A percentile compares a stretch with the other conserved stretches of the same genome.
These are phyloP conservation scores for Aspergillus campestris DNA, from an alignment of 495 filamentous ascomycete genomes.

Conservation along the genomic window DNA sequence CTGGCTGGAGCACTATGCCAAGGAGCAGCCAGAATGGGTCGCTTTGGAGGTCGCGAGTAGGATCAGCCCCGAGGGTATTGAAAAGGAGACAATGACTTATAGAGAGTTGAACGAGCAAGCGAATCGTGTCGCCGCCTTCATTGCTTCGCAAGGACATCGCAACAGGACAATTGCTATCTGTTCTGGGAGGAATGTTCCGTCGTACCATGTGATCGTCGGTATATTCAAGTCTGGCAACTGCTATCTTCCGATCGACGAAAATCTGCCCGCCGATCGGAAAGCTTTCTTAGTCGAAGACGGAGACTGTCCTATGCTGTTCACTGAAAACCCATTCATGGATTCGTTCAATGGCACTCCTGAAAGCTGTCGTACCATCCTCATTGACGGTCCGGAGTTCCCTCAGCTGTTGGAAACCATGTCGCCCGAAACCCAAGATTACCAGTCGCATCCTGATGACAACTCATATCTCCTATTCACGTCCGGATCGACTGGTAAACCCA, in stretches of 20 bases:
- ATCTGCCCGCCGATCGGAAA: conserved; percentile 36
- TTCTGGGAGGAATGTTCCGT: conserved; percentile 31
- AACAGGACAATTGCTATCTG: conserved; percentile 37
- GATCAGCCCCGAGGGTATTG: conserved; percentile 16
- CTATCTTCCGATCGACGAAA: conserved; percentile 59
- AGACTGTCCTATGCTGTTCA: conserved; percentile 23
- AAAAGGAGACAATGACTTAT: conserved; percentile 32
- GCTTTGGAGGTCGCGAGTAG: conserved; percentile 35
- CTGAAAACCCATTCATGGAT: conserved; percentile 10
- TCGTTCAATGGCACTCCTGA: conserved; percentile 17
- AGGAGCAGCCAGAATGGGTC: conserved; percentile 25
- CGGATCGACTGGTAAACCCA: conserved; percentile 94
- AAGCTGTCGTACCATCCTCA: conserved; percentile 12
- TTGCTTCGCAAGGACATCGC: conserved; percentile 22
- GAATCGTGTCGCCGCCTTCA: conserved; percentile 29
- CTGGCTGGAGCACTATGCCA: conserved; percentile 28
- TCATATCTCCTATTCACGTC: conserved; percentile 96
- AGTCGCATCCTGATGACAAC: conserved; percentile 71
- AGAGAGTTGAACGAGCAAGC: conserved; percentile 26
- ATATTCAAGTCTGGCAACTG: conserved; percentile 55
- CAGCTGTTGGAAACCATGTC: conserved; percentile 12
- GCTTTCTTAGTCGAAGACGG: conserved; percentile 35
- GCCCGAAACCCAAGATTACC: conserved; percentile 12
- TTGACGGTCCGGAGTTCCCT: conserved; percentile 28
- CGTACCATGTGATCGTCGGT: conserved; percentile 35